These are phyloP conservation scores for Geranomyces michiganensis DNA, from an alignment of 192 early-diverging fungal genomes.

Conservation along the genomic window DNA sequence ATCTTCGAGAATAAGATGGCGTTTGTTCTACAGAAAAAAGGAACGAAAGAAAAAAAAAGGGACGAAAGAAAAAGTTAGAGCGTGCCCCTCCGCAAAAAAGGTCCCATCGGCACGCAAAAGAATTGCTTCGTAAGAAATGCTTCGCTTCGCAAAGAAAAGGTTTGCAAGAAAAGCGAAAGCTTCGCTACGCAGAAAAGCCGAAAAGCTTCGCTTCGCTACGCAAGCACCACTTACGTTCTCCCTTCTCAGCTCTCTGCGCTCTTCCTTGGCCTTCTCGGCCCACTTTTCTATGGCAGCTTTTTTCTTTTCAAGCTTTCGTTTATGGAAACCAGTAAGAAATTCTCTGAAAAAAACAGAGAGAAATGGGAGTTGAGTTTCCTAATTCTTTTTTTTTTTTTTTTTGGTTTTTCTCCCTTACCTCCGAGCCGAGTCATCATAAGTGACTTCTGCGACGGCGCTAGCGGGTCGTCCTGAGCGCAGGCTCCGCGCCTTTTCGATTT, in stretches of 20 bases:
- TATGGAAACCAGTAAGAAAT: constrained; percentile 56
- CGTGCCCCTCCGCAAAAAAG: neutral
- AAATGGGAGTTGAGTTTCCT: neutral
- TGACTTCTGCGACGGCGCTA: constrained; percentile 13
- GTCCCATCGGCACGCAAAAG: too few relatives aligned
- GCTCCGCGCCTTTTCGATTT: neutral
- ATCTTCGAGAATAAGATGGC: constrained; percentile 24
- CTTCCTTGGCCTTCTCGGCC: constrained; percentile 29
- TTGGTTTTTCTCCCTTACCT: neutral
- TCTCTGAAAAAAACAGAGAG: constrained; percentile 31
- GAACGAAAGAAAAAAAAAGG: too few relatives aligned
- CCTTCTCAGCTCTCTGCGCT: constrained; percentile 34
- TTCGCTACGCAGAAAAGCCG: neutral
- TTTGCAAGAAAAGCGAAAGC: neutral
- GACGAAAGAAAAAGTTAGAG: too few relatives aligned
- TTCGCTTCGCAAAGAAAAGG: too few relatives aligned
- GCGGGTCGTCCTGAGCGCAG: neutral
- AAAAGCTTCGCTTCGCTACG: neutral
- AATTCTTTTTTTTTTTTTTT: too few relatives aligned
- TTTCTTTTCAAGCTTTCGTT: constrained; percentile 47
- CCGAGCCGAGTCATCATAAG: constrained; percentile 27
- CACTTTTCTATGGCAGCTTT: constrained; percentile 37
- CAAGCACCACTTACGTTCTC: constrained; percentile 34
- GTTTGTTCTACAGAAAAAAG: constrained; percentile 24
- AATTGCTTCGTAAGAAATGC: too few relatives aligned